phyloP scores from a whole-genome alignment of 176 grass and related monocot genomes.

The Calamus simplicifolius region DNA sequence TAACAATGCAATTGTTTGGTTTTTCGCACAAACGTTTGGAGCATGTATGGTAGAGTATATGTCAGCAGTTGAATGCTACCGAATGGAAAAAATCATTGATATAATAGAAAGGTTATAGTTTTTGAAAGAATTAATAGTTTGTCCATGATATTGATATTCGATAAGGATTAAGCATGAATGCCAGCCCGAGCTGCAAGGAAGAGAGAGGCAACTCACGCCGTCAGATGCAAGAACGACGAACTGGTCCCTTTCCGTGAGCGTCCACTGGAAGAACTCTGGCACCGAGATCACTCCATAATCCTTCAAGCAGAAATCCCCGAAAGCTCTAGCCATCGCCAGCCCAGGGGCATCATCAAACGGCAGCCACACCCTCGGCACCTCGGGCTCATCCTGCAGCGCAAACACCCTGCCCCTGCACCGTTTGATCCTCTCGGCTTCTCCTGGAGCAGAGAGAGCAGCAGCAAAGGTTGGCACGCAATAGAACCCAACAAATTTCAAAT shows the following conservation, averaged over 20 bases:
- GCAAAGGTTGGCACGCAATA: too few relatives aligned
- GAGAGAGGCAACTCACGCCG: constrained; percentile 44
- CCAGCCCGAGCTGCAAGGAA: background rate
- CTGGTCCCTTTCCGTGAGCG: constrained; percentile 70
- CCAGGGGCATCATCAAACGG: constrained; percentile 87
- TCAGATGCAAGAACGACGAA: constrained; percentile 96
- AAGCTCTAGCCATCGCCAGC: constrained; percentile 88
- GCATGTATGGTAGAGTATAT: too few relatives aligned
- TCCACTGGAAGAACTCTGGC: constrained; percentile 86
- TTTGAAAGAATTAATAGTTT: too few relatives aligned
- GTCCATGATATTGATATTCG: too few relatives aligned
- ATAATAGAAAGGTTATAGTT: too few relatives aligned
- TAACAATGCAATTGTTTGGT: too few relatives aligned
- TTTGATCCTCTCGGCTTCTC: constrained; percentile 95
- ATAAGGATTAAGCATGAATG: too few relatives aligned
- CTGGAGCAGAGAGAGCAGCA: constrained; percentile 14
- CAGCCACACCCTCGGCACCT: constrained; percentile 94
- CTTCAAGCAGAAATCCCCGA: constrained; percentile 96
- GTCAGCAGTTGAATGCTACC: too few relatives aligned
- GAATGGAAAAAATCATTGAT: too few relatives aligned
- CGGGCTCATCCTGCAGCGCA: constrained; percentile 88
- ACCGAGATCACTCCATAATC: constrained; percentile 97
- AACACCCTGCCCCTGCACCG: constrained; percentile 91
- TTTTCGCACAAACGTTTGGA: too few relatives aligned
- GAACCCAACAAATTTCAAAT: too few relatives aligned